Percentiles rank a stretch among this genome's conserved stretches.
Evolutionary conservation across 2,329 filamentous ascomycete genomes (phyloP).

Genomic region (Emmonsiellopsis sp.): DNA sequence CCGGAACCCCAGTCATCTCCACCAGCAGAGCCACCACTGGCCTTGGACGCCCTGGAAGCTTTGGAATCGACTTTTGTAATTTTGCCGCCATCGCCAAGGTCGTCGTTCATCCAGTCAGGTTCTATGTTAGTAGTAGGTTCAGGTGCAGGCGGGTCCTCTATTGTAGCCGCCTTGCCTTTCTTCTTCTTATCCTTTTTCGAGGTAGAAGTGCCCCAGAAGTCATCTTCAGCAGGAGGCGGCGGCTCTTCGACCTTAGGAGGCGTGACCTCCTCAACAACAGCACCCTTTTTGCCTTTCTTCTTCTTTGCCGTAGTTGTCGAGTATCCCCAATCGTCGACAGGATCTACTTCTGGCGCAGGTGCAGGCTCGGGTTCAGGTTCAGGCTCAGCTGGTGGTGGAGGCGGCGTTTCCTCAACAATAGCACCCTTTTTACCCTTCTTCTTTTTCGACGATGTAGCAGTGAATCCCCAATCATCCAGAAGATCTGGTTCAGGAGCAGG

Average conservation of each 20-base stretch:
- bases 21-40: slow-evolving; percentile 4
- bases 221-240: slow-evolving; percentile 20
- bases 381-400: slow-evolving; percentile 6
- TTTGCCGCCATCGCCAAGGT: slow-evolving; percentile 12
- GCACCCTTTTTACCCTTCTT: slow-evolving; percentile 22
- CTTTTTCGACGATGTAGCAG: slow-evolving; percentile 16
- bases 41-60: slow-evolving; percentile 10
- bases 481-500: slow-evolving; percentile 4
- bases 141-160: not conserved
- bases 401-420: slow-evolving; percentile 7
- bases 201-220: slow-evolving; percentile 20
- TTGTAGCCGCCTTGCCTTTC: slow-evolving; percentile 17
- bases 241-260: slow-evolving; percentile 10
- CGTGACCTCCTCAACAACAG: slow-evolving; percentile 10
- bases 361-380: slow-evolving; percentile 18
- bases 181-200: slow-evolving; percentile 22
- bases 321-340: slow-evolving; percentile 24
- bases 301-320: slow-evolving; percentile 17
- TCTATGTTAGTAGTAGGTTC: slow-evolving; percentile 13
- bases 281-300: slow-evolving; percentile 22
- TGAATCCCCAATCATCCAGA: slow-evolving; percentile 11
- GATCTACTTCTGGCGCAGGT: slow-evolving; percentile 15
- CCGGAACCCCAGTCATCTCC: slow-evolving; percentile 9
- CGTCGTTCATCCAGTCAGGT: slow-evolving; percentile 15
- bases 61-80: slow-evolving; percentile 15